A percentile compares a stretch with the other conserved stretches of the same genome.
Conservation (phyloP, 495 filamentous ascomycete genomes). For the Recurvomyces mirabilis region DNA sequence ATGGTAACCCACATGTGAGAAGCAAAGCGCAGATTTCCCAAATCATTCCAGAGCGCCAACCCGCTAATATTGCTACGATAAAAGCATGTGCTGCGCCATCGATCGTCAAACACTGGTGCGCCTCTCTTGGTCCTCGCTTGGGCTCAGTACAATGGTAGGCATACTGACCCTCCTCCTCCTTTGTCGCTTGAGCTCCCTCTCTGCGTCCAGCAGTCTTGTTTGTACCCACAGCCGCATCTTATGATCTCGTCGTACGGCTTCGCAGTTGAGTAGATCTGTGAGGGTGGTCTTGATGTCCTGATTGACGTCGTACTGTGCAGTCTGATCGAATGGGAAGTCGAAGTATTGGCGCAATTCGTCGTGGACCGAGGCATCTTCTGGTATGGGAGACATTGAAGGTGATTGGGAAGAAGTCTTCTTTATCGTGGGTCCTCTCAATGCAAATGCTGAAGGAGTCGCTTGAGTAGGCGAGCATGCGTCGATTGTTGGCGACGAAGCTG, state of each 20-base stretch:
- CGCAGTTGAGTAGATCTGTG: slow-evolving; percentile 56
- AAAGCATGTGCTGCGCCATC: no score
- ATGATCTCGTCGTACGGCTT: slow-evolving; percentile 42
- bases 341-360: slow-evolving; percentile 16
- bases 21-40: no score
- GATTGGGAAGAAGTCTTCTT: slow-evolving; percentile 1
- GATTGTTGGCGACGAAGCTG: slow-evolving; percentile 7
- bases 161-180: slow-evolving; percentile 10
- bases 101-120: no score
- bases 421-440: background rate
- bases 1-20: no score
- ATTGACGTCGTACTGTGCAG: slow-evolving; percentile 48
- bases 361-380: slow-evolving; percentile 22
- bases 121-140: background rate
- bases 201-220: slow-evolving; percentile 50
- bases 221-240: slow-evolving; percentile 53
- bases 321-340: slow-evolving; percentile 30
- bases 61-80: no score
- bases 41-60: no score
- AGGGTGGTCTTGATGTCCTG: slow-evolving; percentile 53
- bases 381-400: slow-evolving; percentile 13
- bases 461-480: background rate
- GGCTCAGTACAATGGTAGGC: slow-evolving; percentile 1
- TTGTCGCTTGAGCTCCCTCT: slow-evolving; percentile 42
- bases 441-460: background rate